phyloP scores from a whole-genome alignment of 1,284 basidiomycete genomes.

The Pascua guehoae region DNA sequence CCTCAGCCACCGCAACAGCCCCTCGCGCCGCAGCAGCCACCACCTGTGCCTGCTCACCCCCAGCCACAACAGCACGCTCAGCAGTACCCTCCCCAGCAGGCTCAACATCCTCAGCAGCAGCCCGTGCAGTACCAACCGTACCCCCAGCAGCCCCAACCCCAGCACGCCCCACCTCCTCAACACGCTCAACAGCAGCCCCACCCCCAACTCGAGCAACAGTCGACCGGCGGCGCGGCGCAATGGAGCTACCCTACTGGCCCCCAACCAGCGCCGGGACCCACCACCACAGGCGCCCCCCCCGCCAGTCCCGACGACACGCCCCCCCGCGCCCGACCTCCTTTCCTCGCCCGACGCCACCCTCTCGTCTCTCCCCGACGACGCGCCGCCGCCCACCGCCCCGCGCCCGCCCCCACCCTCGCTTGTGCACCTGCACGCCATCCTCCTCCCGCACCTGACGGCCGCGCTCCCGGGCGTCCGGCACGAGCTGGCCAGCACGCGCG shows the following conservation, averaged over 20 bases:
- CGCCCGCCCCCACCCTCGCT: conserved; percentile 72
- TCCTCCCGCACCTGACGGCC: conserved; percentile 69
- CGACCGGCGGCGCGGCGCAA: not conserved
- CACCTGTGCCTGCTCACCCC: not conserved
- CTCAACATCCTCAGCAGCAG: conserved; percentile 1
- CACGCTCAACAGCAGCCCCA: conserved; percentile 18
- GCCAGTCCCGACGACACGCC: conserved; percentile 13
- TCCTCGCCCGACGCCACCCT: conserved; percentile 37
- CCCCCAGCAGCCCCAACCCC: conserved; percentile 12
- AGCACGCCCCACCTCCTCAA: conserved; percentile 8
- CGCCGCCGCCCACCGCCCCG: conserved; percentile 72
- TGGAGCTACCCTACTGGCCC: too few relatives aligned
- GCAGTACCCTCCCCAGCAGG: not conserved
- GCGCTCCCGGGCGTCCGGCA: conserved; percentile 66
- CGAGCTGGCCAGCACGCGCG: conserved; percentile 64
- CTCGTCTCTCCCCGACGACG: conserved; percentile 45
- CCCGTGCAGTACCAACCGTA: conserved; percentile 2
- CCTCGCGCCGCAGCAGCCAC: not conserved
- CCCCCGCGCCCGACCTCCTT: conserved; percentile 19
- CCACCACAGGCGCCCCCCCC: not conserved
- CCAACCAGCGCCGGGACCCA: conserved; percentile 3
- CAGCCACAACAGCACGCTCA: conserved; percentile 1
- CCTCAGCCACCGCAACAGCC: not conserved
- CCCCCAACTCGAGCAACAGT: conserved; percentile 9
- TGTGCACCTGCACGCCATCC: conserved; percentile 72